phyloP scores from a whole-genome alignment of 352 stramenopile species.

The Phytophthora ohioensis region DNA sequence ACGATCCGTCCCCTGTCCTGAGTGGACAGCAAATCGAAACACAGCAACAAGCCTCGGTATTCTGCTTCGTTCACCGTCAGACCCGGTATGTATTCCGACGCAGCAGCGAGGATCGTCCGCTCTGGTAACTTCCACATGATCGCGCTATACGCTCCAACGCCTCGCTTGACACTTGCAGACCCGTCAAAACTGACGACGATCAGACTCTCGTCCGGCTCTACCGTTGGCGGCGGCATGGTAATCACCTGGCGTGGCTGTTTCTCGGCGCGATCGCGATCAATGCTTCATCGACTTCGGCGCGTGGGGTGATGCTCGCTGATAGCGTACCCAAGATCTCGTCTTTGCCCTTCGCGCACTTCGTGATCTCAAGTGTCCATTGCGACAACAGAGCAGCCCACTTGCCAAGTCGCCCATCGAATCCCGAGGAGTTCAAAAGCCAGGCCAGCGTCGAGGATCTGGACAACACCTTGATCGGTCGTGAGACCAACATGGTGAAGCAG shows the following conservation, averaged over 20 bases:
- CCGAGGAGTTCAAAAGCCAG: no score
- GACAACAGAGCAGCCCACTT: no score
- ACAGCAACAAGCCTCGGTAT: neutral
- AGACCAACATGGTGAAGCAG: no score
- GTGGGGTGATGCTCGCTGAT: neutral
- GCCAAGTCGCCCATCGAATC: no score
- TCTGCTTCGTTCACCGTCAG: no score
- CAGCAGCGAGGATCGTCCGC: slow-evolving; percentile 11
- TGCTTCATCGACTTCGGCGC: neutral
- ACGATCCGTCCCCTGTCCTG: neutral
- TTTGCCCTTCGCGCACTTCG: neutral
- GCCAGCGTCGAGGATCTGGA: no score
- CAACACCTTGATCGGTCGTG: no score
- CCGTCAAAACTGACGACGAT: no score
- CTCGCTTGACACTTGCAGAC: neutral
- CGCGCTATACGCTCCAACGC: neutral
- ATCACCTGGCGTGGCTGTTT: neutral
- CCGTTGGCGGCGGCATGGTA: no score
- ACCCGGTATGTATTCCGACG: neutral
- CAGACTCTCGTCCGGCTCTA: no score
- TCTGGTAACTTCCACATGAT: slow-evolving; percentile 21
- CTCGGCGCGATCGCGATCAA: slow-evolving; percentile 9
- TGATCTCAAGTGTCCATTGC: no score
- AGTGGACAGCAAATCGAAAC: neutral
- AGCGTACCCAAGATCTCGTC: neutral